Conservation (phyloP, 192 early-diverging fungal genomes). For the Backusella circina region DNA sequence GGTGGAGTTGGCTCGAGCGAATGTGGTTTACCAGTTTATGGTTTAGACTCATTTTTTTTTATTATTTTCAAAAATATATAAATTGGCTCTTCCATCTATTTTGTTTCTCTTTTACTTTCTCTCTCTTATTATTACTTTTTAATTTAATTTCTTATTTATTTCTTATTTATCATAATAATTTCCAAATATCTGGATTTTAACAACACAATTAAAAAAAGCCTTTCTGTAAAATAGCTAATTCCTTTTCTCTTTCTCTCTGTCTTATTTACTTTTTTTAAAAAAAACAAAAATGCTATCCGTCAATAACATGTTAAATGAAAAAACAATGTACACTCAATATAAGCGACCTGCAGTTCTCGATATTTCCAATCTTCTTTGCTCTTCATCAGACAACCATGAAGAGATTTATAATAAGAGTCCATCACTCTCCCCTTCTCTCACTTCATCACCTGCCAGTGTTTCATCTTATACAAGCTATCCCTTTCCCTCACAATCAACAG, state of each 20-base stretch:
- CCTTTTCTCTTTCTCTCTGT: not conserved
- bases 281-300: conserved; percentile 12
- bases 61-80: not conserved
- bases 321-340: not conserved
- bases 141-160: not conserved
- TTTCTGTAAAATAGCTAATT: not conserved
- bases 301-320: conserved; percentile 10
- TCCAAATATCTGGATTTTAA: not conserved
- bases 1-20: conserved; percentile 12
- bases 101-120: not conserved
- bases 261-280: not conserved
- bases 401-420: conserved; percentile 6
- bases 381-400: conserved; percentile 4
- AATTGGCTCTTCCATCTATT: not conserved
- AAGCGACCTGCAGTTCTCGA: conserved; percentile 27
- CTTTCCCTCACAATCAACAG: not conserved
- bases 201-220: not conserved
- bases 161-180: not conserved
- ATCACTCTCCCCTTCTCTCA: conserved; percentile 18
- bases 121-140: not conserved
- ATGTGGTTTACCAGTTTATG: not conserved
- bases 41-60: not conserved
- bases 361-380: conserved; percentile 25
- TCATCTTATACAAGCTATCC: conserved; percentile 18
- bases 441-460: conserved; percentile 23